A percentile compares a stretch with the other conserved stretches of the same genome.
These are phyloP conservation scores for Sporothrix brasiliensis DNA, from an alignment of 2,329 filamentous ascomycete genomes.

Conservation along the genomic window DNA sequence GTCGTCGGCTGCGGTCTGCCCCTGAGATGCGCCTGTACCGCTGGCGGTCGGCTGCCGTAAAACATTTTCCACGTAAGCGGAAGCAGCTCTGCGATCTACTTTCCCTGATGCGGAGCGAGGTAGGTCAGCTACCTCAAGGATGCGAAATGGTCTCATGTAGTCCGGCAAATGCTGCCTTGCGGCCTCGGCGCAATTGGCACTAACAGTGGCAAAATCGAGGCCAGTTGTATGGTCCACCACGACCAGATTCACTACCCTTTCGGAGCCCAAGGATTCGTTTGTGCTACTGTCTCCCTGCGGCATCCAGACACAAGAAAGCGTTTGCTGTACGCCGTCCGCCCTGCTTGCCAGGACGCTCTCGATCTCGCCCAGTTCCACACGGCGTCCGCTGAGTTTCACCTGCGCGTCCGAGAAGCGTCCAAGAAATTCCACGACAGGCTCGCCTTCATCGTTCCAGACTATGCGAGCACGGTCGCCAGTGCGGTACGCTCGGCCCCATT, in stretches of 20 bases:
- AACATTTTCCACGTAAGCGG: background rate
- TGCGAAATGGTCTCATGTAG: constrained; percentile 63
- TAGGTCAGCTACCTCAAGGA: constrained; percentile 54
- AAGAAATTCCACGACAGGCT: constrained; percentile 51
- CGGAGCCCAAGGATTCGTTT: constrained; percentile 30
- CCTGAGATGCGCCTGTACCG: background rate
- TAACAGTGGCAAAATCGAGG: constrained; percentile 39
- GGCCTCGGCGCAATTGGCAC: constrained; percentile 42
- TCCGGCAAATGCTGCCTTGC: constrained; percentile 59
- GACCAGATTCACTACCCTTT: constrained; percentile 53
- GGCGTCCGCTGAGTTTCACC: constrained; percentile 65
- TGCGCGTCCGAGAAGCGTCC: constrained; percentile 61
- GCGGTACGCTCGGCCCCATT: constrained; percentile 33
- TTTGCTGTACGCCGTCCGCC: constrained; percentile 33
- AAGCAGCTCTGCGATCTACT: constrained; percentile 42
- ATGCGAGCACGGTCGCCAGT: constrained; percentile 36
- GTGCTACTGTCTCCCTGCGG: constrained; percentile 10
- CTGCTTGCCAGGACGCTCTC: constrained; percentile 35
- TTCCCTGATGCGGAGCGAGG: constrained; percentile 65
- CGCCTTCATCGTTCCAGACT: constrained; percentile 35
- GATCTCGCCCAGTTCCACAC: constrained; percentile 58
- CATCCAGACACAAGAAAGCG: constrained; percentile 32
- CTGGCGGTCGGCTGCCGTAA: background rate
- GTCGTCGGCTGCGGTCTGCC: no score
- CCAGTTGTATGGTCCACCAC: constrained; percentile 53